Evolutionary conservation across 352 stramenopile genomes (phyloP).

Genomic region (Phytophthora melonis): DNA sequence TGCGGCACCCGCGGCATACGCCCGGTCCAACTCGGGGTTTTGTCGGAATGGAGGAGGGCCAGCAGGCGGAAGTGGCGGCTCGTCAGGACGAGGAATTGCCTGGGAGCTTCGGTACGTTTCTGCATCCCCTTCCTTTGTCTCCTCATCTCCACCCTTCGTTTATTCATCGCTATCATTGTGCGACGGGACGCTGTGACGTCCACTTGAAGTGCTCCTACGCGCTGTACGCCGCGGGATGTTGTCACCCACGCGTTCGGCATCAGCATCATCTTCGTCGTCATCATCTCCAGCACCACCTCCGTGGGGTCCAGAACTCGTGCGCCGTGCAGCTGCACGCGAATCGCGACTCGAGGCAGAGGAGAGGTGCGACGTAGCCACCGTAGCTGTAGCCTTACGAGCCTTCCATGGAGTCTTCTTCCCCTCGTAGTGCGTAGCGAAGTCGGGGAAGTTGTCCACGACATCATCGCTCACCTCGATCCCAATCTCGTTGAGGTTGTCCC

Average conservation of each 20-base stretch:
- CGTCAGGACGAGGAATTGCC: constrained; percentile 10
- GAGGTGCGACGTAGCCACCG: background rate
- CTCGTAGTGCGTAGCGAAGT: constrained; percentile 60
- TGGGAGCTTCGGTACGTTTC: background rate
- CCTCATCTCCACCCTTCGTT: constrained; percentile 14
- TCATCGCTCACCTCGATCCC: constrained; percentile 66
- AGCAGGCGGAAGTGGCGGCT: constrained; percentile 37
- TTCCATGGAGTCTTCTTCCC: constrained; percentile 47
- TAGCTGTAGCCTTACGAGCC: constrained; percentile 23
- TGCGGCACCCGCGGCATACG: constrained; percentile 22
- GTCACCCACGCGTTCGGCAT: constrained; percentile 23
- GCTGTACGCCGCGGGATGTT: constrained; percentile 32
- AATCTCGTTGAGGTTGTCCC: constrained; percentile 73
- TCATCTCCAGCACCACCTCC: constrained; percentile 17
- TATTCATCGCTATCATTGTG: constrained; percentile 46
- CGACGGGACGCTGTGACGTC: constrained; percentile 26
- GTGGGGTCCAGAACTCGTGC: constrained; percentile 23
- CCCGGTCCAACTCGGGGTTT: constrained; percentile 43
- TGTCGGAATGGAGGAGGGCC: constrained; percentile 39
- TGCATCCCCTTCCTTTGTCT: constrained; percentile 3
- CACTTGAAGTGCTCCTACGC: constrained; percentile 44
- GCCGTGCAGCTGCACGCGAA: constrained; percentile 20
- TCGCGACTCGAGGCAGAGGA: constrained; percentile 32
- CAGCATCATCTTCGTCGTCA: constrained; percentile 22
- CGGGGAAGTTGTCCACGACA: constrained; percentile 59